Evolutionary conservation across 2,329 filamentous ascomycete species (phyloP).

Genomic region (Gnomoniopsis smithogilvyi): DNA sequence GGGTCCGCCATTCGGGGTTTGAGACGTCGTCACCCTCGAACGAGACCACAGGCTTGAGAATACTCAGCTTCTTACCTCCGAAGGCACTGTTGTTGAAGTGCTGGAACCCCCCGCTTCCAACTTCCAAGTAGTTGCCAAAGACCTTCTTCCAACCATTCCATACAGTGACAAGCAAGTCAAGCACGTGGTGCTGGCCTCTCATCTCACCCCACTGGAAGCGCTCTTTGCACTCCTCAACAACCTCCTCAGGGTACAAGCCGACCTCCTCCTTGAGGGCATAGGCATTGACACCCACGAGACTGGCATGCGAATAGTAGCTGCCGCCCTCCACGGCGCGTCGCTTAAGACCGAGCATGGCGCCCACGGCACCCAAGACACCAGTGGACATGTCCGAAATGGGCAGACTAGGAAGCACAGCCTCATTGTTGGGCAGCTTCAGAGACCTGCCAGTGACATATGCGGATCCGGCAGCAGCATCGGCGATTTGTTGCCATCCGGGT

Average conservation of each 20-base stretch:
- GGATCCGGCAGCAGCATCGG: conserved; percentile 33
- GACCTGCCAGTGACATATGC: conserved; percentile 30
- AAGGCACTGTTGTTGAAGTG: conserved; percentile 23
- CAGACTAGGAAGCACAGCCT: conserved; percentile 29
- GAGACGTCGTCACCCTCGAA: conserved; percentile 20
- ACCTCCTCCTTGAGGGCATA: conserved; percentile 27
- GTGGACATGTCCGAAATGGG: conserved; percentile 35
- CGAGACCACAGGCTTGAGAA: conserved; percentile 24
- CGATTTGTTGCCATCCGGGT: conserved; percentile 51
- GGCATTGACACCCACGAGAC: conserved; percentile 27
- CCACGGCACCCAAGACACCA: conserved; percentile 29
- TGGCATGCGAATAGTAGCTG: conserved; percentile 28
- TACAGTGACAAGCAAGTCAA: conserved; percentile 24
- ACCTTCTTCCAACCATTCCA: conserved; percentile 24
- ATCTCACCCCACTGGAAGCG: conserved; percentile 26
- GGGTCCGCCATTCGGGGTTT: conserved; percentile 21
- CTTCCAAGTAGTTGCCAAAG: conserved; percentile 20
- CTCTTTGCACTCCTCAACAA: conserved; percentile 22
- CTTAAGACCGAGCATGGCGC: conserved; percentile 29
- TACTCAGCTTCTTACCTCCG: conserved; percentile 21
- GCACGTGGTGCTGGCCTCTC: conserved; percentile 25
- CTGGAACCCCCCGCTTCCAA: conserved; percentile 24
- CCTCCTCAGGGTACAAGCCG: conserved; percentile 27
- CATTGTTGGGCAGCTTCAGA: conserved; percentile 23
- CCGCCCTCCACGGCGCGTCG: conserved; percentile 30